Evolutionary conservation across 352 stramenopile genomes (phyloP).

Genomic region (Phytophthora hybrid): DNA sequence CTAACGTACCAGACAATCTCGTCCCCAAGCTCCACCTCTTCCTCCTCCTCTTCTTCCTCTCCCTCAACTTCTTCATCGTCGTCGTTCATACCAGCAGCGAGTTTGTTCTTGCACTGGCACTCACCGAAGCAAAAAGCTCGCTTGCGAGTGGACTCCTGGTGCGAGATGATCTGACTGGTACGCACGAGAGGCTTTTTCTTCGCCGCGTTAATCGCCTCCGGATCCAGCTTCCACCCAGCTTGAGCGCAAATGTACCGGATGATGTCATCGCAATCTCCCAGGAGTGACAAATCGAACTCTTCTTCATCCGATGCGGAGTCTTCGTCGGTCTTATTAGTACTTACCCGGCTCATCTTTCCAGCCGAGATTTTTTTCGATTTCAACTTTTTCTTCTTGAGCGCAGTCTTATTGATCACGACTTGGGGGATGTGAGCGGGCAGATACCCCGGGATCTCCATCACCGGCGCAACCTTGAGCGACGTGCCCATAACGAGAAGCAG

Average conservation of each 20-base stretch:
- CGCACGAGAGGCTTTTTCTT: constrained; percentile 26
- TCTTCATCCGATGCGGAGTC: constrained; percentile 41
- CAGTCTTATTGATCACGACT: constrained; percentile 92
- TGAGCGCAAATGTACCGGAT: constrained; percentile 72
- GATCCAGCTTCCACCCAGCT: constrained; percentile 55
- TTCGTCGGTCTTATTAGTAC: constrained; percentile 27
- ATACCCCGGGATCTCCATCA: constrained; percentile 92
- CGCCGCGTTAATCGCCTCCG: constrained; percentile 11
- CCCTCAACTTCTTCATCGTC: constrained; percentile 23
- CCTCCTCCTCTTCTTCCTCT: constrained; percentile 30
- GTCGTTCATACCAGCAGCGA: constrained; percentile 41
- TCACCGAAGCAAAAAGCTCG: constrained; percentile 46
- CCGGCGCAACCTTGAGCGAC: constrained; percentile 96
- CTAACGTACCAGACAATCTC: constrained; percentile 57
- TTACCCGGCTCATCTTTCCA: constrained; percentile 31
- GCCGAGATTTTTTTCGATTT: constrained; percentile 47
- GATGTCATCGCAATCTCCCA: constrained; percentile 85
- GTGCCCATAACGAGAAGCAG: constrained; percentile 98
- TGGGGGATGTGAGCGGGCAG: constrained; percentile 83
- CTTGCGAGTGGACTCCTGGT: constrained; percentile 34
- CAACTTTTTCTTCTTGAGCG: constrained; percentile 82
- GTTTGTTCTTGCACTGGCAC: constrained; percentile 63
- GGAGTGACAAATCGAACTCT: constrained; percentile 83
- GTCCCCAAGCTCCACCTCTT: constrained; percentile 46
- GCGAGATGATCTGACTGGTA: constrained; percentile 35